Percentiles rank a stretch among this genome's conserved stretches.
Conservation (phyloP, 2,329 filamentous ascomycete genomes). For the Pestalotiopsis sp. region DNA sequence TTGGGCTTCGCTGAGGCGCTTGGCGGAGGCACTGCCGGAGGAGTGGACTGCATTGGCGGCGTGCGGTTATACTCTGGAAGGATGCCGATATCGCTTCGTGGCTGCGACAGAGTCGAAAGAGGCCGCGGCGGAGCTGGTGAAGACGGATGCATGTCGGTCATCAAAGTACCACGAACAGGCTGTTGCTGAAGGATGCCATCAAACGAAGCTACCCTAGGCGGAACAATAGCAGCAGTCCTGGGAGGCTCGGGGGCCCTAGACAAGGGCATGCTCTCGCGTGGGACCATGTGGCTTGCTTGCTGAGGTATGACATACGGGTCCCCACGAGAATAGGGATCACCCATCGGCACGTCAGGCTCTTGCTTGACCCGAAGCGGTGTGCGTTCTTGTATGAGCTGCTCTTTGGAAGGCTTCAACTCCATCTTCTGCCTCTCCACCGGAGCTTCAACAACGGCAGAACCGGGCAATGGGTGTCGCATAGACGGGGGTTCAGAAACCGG, state of each 20-base stretch:
- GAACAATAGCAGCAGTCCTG: conserved; percentile 35
- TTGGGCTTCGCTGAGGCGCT: conserved; percentile 48
- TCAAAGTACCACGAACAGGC: conserved; percentile 39
- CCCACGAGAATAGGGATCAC: conserved; percentile 35
- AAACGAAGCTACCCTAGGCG: conserved; percentile 31
- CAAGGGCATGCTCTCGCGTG: conserved; percentile 42
- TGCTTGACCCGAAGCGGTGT: conserved; percentile 46
- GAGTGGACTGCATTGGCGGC: conserved; percentile 37
- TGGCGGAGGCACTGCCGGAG: conserved; percentile 35
- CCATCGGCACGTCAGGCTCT: conserved; percentile 44
- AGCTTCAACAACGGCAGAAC: conserved; percentile 26
- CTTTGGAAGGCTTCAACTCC: conserved; percentile 32
- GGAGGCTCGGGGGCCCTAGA: conserved; percentile 45
- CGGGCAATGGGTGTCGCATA: conserved; percentile 31
- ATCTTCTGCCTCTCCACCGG: conserved; percentile 32
- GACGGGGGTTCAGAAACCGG: conserved; percentile 26
- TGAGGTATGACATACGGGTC: conserved; percentile 44
- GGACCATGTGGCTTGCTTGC: conserved; percentile 39
- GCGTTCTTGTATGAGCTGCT: conserved; percentile 31
- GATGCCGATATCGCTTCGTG: conserved; percentile 28
- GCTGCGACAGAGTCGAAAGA: conserved; percentile 30
- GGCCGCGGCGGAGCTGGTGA: conserved; percentile 38
- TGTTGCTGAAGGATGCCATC: conserved; percentile 40
- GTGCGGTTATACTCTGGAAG: conserved; percentile 31
- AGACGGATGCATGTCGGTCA: conserved; percentile 42